phyloP scores from a whole-genome alignment of 176 grass and related monocot genomes.

The Zizania latifolia region DNA sequence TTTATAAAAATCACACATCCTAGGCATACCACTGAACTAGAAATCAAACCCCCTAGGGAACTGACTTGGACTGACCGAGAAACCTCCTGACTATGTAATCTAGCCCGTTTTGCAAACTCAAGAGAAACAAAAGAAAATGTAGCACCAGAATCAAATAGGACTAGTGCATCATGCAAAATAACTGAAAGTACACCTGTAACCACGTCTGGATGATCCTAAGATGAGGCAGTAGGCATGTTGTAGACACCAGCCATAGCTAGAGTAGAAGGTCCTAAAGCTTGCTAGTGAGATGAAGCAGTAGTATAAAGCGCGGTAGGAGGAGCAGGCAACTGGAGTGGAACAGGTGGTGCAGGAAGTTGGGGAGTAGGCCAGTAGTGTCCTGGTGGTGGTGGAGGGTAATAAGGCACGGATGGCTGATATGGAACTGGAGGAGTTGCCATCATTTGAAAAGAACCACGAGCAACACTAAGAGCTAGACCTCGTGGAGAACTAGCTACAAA shows the following conservation, averaged over 20 bases:
- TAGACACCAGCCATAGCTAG: too few species aligned
- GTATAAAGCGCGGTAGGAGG: neutral
- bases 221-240: too few species aligned
- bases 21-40: too few species aligned
- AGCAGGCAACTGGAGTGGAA: neutral
- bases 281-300: neutral
- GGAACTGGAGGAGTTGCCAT: neutral
- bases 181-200: too few species aligned
- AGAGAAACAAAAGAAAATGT: neutral
- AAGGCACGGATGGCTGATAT: neutral
- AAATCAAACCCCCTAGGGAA: too few species aligned
- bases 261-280: neutral
- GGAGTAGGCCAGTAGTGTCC: neutral
- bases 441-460: neutral
- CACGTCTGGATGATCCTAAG: too few species aligned
- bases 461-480: neutral
- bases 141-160: neutral
- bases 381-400: neutral
- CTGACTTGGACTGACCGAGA: neutral
- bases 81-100: neutral
- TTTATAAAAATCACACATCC: too few species aligned
- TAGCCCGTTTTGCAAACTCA: neutral
- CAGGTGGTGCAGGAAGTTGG: neutral
- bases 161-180: too few species aligned
- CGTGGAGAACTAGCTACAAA: neutral